Conservation (phyloP, 2,329 filamentous ascomycete species). For the Zymoseptoria passerinii region DNA sequence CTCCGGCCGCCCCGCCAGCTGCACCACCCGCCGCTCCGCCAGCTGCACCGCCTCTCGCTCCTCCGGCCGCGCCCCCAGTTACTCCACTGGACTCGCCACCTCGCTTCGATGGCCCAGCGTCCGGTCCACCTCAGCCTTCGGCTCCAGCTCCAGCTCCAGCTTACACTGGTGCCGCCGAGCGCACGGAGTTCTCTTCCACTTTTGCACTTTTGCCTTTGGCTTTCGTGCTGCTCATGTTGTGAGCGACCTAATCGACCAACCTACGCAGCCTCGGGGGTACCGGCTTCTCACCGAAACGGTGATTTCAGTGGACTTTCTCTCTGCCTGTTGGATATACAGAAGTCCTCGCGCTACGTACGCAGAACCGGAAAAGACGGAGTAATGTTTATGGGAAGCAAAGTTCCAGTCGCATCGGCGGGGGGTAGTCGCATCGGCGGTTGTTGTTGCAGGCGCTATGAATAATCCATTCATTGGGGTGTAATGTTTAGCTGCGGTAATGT, state of each 20-base stretch:
- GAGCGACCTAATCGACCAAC: neutral
- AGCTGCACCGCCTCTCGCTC: neutral
- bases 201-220: neutral
- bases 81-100: neutral
- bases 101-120: neutral
- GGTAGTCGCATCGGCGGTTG: neutral
- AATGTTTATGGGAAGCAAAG: neutral
- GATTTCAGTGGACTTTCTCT: neutral
- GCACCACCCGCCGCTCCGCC: no score
- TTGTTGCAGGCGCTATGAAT: neutral
- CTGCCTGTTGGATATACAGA: neutral
- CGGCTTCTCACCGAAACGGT: neutral
- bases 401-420: neutral
- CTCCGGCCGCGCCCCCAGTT: neutral
- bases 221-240: neutral
- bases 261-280: neutral
- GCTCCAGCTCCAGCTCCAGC: neutral
- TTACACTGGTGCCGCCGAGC: neutral
- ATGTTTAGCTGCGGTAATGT: neutral
- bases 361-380: neutral
- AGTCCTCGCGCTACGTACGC: neutral
- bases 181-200: neutral
- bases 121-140: neutral
- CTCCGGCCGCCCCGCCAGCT: neutral
- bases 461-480: neutral